Percentiles rank a stretch among this genome's conserved stretches.
Evolutionary conservation across 176 grass and related monocot species (phyloP).

Genomic region (Cenchrus americanus): DNA sequence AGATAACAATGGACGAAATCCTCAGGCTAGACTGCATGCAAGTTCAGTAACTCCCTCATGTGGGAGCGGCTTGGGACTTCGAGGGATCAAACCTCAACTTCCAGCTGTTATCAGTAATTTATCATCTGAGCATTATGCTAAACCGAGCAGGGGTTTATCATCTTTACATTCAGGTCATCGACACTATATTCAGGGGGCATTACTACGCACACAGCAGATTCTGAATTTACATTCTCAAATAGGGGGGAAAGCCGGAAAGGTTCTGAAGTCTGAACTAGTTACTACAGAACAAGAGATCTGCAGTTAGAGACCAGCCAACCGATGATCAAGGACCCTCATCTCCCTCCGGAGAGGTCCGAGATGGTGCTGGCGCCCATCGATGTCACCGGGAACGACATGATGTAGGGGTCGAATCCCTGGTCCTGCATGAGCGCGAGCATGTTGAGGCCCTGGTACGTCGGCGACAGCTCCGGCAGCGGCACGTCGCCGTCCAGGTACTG

Average conservation of each 20-base stretch:
- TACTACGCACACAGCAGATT: not conserved
- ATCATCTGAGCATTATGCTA: not conserved
- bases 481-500: conserved; percentile 58
- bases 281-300: not conserved
- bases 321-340: conserved; percentile 18
- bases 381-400: conserved; percentile 51
- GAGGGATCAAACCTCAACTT: not conserved
- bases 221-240: not conserved
- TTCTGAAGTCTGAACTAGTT: not conserved
- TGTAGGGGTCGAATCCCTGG: conserved; percentile 58
- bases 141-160: not conserved
- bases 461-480: conserved; percentile 57
- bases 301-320: not conserved
- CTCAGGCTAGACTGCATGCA: not conserved
- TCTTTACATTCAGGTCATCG: conserved; percentile 23
- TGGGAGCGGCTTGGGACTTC: not conserved
- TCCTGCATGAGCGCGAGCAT: conserved; percentile 59
- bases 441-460: conserved; percentile 56
- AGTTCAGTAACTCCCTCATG: not conserved
- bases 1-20: not conserved
- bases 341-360: conserved; percentile 59
- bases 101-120: not conserved
- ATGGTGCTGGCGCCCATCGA: conserved; percentile 39
- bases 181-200: not conserved
- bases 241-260: no score